Evolutionary conservation across 768 basidiomycete species (phyloP).

Genomic region (Mycena vitilis): DNA sequence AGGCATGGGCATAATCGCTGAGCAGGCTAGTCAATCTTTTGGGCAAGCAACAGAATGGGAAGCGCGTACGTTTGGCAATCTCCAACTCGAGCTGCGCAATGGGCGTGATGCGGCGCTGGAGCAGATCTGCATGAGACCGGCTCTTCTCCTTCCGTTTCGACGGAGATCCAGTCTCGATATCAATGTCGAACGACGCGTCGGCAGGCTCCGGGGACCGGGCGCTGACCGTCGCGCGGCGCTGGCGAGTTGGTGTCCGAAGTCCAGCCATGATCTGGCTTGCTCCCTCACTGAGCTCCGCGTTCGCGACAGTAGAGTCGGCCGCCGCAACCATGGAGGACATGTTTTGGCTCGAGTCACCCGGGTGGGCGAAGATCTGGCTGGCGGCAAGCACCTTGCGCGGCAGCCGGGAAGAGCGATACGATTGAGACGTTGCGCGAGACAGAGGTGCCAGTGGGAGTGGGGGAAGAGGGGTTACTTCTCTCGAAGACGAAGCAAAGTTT

Average conservation of each 20-base stretch:
- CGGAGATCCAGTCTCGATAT: slow-evolving; percentile 60
- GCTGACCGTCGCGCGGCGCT: slow-evolving; percentile 75
- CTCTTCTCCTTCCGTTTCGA: slow-evolving; percentile 76
- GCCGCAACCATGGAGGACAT: slow-evolving; percentile 48
- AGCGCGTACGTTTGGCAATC: slow-evolving; percentile 66
- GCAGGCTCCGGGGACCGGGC: slow-evolving; percentile 66
- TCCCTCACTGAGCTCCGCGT: slow-evolving; percentile 37
- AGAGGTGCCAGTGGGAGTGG: slow-evolving; percentile 73
- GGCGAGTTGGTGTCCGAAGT: slow-evolving; percentile 57
- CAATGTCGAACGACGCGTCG: slow-evolving; percentile 39
- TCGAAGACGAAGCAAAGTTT: slow-evolving; percentile 72
- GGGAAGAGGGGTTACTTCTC: slow-evolving; percentile 60
- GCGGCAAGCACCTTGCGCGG: slow-evolving; percentile 74
- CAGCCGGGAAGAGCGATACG: slow-evolving; percentile 61
- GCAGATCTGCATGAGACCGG: slow-evolving; percentile 72
- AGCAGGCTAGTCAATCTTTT: slow-evolving; percentile 31
- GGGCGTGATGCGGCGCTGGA: slow-evolving; percentile 74
- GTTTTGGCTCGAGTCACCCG: slow-evolving; percentile 47
- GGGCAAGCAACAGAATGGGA: background rate
- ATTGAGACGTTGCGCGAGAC: slow-evolving; percentile 60
- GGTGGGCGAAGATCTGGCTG: slow-evolving; percentile 74
- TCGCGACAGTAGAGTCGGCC: slow-evolving; percentile 41
- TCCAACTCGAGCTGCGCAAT: slow-evolving; percentile 74
- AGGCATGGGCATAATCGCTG: slow-evolving; percentile 54
- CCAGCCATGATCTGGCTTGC: slow-evolving; percentile 48